A percentile compares a stretch with the other conserved stretches of the same genome.
Conservation (phyloP, 148 eudicot genomes). For the Vaccinium vitisidaea region DNA sequence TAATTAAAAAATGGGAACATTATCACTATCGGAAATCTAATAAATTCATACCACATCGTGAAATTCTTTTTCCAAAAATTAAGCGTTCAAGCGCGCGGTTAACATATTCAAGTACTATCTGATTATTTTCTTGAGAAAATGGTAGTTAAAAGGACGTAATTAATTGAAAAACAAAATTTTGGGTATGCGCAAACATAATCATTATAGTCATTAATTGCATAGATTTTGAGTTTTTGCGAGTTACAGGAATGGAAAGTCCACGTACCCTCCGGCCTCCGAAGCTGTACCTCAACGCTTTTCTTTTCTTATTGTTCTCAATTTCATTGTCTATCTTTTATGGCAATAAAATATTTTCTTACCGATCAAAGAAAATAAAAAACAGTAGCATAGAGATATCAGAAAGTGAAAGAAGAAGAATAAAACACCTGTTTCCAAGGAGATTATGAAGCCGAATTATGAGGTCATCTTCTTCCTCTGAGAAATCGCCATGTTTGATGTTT, state of each 20-base stretch:
- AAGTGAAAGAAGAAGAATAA: not conserved
- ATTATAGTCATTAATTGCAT: not conserved
- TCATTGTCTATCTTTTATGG: not conserved
- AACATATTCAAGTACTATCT: no score
- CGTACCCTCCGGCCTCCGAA: not conserved
- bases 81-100: no score
- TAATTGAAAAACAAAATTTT: no score
- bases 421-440: conserved; percentile 34
- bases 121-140: no score
- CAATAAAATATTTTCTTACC: not conserved
- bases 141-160: no score
- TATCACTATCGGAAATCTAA: not conserved
- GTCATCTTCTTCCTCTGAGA: conserved; percentile 33
- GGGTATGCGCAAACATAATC: no score
- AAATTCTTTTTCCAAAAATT: no score
- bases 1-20: not conserved
- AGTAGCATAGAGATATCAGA: not conserved
- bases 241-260: not conserved
- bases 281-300: not conserved
- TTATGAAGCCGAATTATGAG: conserved; percentile 33
- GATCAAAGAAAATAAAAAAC: not conserved
- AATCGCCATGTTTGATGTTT: conserved; percentile 18
- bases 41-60: not conserved
- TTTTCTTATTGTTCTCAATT: not conserved
- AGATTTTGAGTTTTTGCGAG: not conserved